These are phyloP conservation scores for Sporothrix variecibatus DNA, from an alignment of 2,329 filamentous ascomycete species.

Conservation along the genomic window DNA sequence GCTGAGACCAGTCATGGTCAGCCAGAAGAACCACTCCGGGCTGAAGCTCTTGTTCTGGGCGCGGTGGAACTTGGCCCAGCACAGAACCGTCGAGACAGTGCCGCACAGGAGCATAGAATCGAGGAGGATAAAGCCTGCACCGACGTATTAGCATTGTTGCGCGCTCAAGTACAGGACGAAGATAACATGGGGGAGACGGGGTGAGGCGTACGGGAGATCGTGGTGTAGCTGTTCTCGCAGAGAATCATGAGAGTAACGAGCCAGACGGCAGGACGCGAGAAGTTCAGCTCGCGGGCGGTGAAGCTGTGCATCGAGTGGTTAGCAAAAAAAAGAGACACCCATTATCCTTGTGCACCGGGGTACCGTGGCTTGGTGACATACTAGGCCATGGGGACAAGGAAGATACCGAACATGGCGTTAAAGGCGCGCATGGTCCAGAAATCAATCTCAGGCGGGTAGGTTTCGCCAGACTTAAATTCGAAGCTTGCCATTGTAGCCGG, in stretches of 20 bases:
- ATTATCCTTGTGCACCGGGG: not conserved
- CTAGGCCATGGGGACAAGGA: constrained; percentile 91
- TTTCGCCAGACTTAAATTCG: constrained; percentile 98
- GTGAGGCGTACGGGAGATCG: constrained; percentile 70
- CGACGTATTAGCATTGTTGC: not conserved
- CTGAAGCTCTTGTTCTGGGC: constrained; percentile 85
- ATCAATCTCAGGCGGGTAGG: constrained; percentile 88
- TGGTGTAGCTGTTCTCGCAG: constrained; percentile 99
- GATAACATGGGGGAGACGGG: not conserved
- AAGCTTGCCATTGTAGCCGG: constrained; percentile 99
- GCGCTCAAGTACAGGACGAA: not conserved
- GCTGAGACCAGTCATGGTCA: constrained; percentile 88
- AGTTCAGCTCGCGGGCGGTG: constrained; percentile 86
- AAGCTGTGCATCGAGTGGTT: constrained; percentile 46
- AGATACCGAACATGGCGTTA: constrained; percentile 90
- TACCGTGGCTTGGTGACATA: constrained; percentile 23
- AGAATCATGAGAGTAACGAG: constrained; percentile 94
- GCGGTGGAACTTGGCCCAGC: constrained; percentile 96
- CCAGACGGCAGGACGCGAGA: constrained; percentile 87
- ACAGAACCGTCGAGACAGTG: constrained; percentile 95
- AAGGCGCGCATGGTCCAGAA: constrained; percentile 99
- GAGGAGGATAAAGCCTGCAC: constrained; percentile 77
- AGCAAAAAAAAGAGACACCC: not conserved
- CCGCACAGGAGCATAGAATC: constrained; percentile 99
- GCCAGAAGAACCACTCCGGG: constrained; percentile 90